Conservation (phyloP, 768 basidiomycete species). For the Holtermanniella nyarrowii region DNA sequence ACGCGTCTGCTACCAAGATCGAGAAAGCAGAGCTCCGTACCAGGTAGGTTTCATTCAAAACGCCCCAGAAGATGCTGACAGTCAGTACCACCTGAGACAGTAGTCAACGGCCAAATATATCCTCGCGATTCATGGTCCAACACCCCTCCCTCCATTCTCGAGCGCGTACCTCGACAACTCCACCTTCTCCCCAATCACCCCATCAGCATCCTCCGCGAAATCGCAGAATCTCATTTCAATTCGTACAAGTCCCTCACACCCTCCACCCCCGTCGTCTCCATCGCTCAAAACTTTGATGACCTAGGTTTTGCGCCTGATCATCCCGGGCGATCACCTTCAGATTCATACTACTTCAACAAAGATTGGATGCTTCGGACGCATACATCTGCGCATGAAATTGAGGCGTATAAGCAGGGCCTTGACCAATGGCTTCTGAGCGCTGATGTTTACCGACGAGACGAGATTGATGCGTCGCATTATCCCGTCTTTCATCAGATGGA, state of each 20-base stretch:
- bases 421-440: slow-evolving; percentile 84
- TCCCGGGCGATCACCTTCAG: slow-evolving; percentile 77
- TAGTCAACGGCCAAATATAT: slow-evolving; percentile 45
- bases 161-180: slow-evolving; percentile 65
- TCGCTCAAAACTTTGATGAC: slow-evolving; percentile 84
- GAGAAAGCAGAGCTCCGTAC: too few relatives aligned
- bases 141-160: slow-evolving; percentile 69
- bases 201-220: slow-evolving; percentile 66
- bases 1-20: too few relatives aligned
- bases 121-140: slow-evolving; percentile 72
- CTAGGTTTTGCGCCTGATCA: slow-evolving; percentile 89
- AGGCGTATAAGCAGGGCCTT: slow-evolving; percentile 63
- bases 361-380: slow-evolving; percentile 90
- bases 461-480: slow-evolving; percentile 92
- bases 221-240: slow-evolving; percentile 76
- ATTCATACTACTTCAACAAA: slow-evolving; percentile 92
- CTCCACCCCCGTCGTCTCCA: slow-evolving; percentile 79
- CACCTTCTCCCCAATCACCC: slow-evolving; percentile 73
- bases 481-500: slow-evolving; percentile 99
- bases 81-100: too few relatives aligned
- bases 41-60: too few relatives aligned
- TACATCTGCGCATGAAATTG: slow-evolving; percentile 96
- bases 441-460: slow-evolving; percentile 95
- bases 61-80: too few relatives aligned
- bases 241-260: slow-evolving; percentile 63